Evolutionary conservation across 108 stramenopile genomes (phyloP).

Genomic region (Nitzschia sp.): DNA sequence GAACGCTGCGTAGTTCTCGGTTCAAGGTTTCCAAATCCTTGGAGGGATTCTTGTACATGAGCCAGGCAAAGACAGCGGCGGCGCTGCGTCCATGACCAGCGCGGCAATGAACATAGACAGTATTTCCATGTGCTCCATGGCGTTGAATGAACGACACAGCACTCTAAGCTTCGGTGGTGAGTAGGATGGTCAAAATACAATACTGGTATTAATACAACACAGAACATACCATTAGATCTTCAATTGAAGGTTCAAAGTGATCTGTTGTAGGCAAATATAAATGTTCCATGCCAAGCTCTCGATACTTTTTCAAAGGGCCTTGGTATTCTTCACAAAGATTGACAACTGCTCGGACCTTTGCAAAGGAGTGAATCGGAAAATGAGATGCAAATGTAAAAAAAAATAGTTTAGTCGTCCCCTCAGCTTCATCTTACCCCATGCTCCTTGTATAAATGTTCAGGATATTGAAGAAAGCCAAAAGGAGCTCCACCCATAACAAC

Average conservation of each 20-base stretch:
- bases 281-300: constrained; percentile 67
- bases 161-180: constrained; percentile 14
- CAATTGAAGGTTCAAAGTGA: constrained; percentile 80
- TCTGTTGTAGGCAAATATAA: constrained; percentile 76
- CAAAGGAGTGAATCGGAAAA: background rate
- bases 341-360: constrained; percentile 59
- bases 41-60: constrained; percentile 45
- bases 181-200: background rate
- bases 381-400: no score
- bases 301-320: constrained; percentile 63
- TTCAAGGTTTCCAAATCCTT: constrained; percentile 65
- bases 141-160: constrained; percentile 74
- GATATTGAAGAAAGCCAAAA: constrained; percentile 61
- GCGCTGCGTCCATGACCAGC: constrained; percentile 85
- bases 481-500: constrained; percentile 83
- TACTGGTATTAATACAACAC: background rate
- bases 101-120: constrained; percentile 84
- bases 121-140: constrained; percentile 50
- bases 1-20: constrained; percentile 51
- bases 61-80: constrained; percentile 80
- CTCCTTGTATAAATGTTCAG: constrained; percentile 54
- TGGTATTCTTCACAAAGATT: constrained; percentile 84
- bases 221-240: constrained; percentile 54
- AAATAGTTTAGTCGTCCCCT: background rate
- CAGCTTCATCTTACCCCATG: constrained; percentile 36